Base-by-base conservation (phyloP, 108 stramenopile genomes). In the Fragilaria radians region DNA sequence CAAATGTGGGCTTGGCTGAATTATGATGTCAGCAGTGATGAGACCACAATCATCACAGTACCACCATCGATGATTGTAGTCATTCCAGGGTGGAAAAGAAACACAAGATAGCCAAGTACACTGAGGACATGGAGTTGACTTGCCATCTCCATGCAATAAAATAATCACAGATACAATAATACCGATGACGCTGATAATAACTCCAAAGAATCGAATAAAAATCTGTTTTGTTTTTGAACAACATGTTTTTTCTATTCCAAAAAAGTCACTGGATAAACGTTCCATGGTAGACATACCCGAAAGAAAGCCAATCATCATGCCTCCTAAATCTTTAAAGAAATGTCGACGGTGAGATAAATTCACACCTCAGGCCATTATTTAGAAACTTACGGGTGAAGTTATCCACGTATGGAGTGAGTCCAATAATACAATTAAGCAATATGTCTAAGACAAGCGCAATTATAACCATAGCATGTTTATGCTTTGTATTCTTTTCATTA, bases 371-470 rank as follows among this genome's bases (percentile, higher is more conserved):
- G 51, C 72, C 28, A 1, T 0, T 2, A 2, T 19, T 24, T 19
- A 42, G 18, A 3, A 51, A 56, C 21, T 56, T 19, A 45, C n/a
- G 23, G 25, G 87, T 92, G 62, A 93, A 95, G 70, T 95, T 95
- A 67, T 95, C 94, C 30, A 95, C 81, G 57, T 81, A 88, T 0
- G 93, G 93, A 28, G 89, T 85, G 27, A 94, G 61, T 26, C 93
- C 93, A 50, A 94, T 81, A 22, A 89, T 56, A 36, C 74, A 83
- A 63, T 95, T 95, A 32, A 95, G 45, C 4, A 81, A 56, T 56
- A 93, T 93, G 58, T 91, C 91, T 3, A 95, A 51, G 0, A 89
- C 21, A 19, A 95, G 72, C 3, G 78, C 73, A 18, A 80, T 34
- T 32, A 95, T 53, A 9, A 90, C 86, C 66, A 79, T 73, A 26